These are phyloP conservation scores for Malus orientalis DNA, from an alignment of 306 rosid genomes.

Conservation along the genomic window DNA sequence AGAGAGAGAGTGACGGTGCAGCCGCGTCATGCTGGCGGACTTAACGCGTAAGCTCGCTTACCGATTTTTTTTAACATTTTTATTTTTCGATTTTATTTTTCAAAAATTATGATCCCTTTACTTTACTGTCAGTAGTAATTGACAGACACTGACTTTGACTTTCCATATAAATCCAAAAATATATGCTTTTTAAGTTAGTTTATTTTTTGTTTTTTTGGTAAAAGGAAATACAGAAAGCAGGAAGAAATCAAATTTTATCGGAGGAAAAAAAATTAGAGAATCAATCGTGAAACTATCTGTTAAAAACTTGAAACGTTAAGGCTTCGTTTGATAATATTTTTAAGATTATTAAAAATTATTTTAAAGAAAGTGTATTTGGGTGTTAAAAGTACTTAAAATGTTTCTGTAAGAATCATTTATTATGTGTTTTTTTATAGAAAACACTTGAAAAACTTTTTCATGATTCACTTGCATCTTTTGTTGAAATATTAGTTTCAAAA, in stretches of 20 bases:
- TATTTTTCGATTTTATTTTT: background rate
- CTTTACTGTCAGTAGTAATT: background rate
- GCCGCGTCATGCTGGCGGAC: constrained; percentile 13
- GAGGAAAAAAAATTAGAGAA: no score
- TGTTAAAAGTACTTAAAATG: fast-evolving
- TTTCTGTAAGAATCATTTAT: fast-evolving
- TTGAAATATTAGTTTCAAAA: no score
- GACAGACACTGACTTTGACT: background rate
- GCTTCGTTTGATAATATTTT: no score
- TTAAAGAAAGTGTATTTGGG: no score
- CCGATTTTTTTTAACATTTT: background rate
- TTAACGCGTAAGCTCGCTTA: constrained; percentile 16
- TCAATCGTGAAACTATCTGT: no score
- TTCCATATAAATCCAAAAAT: background rate
- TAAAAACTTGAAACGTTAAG: no score
- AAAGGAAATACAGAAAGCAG: background rate
- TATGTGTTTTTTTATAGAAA: no score
- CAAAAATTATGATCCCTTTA: background rate
- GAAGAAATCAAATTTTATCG: background rate
- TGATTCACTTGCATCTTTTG: no score
- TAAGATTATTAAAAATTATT: fast-evolving
- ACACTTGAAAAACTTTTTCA: no score
- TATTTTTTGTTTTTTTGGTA: background rate
- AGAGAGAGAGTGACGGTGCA: background rate
- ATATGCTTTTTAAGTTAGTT: background rate